Conservation (phyloP, 2,329 filamentous ascomycete species). For the Cercospora beticola region DNA sequence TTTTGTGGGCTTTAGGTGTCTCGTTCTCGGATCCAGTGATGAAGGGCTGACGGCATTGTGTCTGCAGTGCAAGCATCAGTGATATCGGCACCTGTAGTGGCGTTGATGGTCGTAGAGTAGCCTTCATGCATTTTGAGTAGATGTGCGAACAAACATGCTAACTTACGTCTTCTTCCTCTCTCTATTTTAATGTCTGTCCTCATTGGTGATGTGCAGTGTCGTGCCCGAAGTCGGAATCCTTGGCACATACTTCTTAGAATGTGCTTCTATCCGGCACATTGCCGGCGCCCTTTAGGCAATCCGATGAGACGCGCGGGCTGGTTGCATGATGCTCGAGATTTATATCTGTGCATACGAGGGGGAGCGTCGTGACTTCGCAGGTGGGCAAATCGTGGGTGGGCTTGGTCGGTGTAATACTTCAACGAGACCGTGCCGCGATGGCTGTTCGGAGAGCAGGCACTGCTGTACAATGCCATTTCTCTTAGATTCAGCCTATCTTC, state of each 20-base stretch:
- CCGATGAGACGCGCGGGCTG: background rate
- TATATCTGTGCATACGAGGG: no score
- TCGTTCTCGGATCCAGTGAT: background rate
- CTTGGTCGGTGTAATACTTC: background rate
- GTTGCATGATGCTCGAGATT: background rate
- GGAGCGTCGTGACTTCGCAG: no score
- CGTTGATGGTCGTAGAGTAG: background rate
- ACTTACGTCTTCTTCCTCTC: no score
- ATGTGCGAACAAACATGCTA: no score
- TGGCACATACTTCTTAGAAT: background rate
- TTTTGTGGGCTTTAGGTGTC: background rate
- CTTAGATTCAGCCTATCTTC: background rate
- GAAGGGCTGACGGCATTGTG: background rate
- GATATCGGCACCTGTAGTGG: background rate
- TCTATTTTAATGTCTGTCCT: background rate
- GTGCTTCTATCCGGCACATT: background rate
- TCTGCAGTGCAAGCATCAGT: background rate
- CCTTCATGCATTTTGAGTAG: background rate
- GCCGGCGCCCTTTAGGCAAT: background rate
- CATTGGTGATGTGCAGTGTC: background rate
- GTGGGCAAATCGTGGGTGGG: no score
- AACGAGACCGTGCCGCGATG: background rate
- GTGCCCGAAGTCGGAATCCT: background rate
- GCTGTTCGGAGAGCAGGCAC: background rate
- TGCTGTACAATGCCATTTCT: background rate